Conservation (phyloP, 495 filamentous ascomycete genomes). For the Amniculicola lignicola region DNA sequence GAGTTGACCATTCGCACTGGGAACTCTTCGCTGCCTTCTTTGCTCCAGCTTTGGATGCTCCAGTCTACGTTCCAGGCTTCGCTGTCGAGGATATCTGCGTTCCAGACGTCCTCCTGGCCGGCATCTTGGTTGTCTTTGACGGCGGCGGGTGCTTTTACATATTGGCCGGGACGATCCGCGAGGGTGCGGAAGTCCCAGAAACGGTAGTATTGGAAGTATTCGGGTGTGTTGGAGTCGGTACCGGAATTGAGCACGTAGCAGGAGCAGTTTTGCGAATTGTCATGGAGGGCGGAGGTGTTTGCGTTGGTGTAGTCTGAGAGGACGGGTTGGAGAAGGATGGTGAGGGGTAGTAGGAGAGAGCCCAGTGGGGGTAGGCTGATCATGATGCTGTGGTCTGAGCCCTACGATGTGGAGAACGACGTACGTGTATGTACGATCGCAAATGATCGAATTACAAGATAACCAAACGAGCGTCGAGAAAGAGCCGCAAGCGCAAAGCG, state of each 20-base stretch:
- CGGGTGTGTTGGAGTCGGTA: constrained; percentile 13
- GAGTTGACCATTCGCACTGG: constrained; percentile 59
- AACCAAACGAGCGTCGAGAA: too few relatives aligned
- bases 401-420: neutral
- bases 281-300: constrained; percentile 13
- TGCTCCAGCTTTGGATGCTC: constrained; percentile 59
- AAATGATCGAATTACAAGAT: neutral
- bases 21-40: constrained; percentile 45
- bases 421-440: too few relatives aligned
- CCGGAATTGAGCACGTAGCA: constrained; percentile 27
- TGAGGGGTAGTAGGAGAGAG: constrained; percentile 8
- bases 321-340: constrained; percentile 14
- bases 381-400: neutral
- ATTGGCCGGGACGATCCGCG: constrained; percentile 39
- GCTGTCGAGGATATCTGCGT: constrained; percentile 43
- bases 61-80: constrained; percentile 51
- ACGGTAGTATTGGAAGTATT: constrained; percentile 62
- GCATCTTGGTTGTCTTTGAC: constrained; percentile 21
- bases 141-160: constrained; percentile 21
- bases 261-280: constrained; percentile 25
- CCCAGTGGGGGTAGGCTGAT: constrained; percentile 12
- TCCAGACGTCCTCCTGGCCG: constrained; percentile 31
- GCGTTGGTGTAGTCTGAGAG: constrained; percentile 11
- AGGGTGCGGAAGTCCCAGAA: constrained; percentile 67
- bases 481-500: too few relatives aligned